These are phyloP conservation scores for Phascolomyces articulosus DNA, from an alignment of 371 early-diverging fungal genomes.

Conservation along the genomic window DNA sequence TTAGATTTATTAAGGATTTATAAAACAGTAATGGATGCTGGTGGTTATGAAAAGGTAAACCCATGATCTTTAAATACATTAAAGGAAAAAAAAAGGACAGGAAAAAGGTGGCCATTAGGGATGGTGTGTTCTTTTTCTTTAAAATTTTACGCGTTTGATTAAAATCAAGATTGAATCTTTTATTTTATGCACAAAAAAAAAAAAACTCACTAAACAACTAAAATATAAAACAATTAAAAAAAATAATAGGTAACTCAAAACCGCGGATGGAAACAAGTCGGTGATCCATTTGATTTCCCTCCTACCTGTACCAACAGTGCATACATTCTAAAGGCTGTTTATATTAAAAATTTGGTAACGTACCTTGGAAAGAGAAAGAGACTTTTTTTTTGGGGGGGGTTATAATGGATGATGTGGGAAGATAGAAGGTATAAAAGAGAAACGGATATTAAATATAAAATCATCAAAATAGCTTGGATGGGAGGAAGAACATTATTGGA, in stretches of 20 bases:
- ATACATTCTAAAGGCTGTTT: slow-evolving; percentile 77
- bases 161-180: too few species aligned
- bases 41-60: slow-evolving; percentile 77
- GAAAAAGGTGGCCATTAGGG: too few species aligned
- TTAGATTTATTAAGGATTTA: slow-evolving; percentile 77
- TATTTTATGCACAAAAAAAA: not conserved
- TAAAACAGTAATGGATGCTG: slow-evolving; percentile 69
- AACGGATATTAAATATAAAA: too few species aligned
- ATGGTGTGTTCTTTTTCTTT: too few species aligned
- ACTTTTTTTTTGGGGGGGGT: too few species aligned
- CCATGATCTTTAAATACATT: not conserved
- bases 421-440: too few species aligned
- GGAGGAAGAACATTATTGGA: slow-evolving; percentile 53
- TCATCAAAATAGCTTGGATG: slow-evolving; percentile 48
- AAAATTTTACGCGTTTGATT: too few species aligned
- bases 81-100: too few species aligned
- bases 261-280: slow-evolving; percentile 81
- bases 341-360: slow-evolving; percentile 66
- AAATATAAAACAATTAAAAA: too few species aligned
- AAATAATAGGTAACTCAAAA: slow-evolving; percentile 67
- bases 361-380: too few species aligned
- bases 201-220: too few species aligned
- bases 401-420: too few species aligned
- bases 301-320: slow-evolving; percentile 87
- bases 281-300: slow-evolving; percentile 79